Evolutionary conservation across 352 stramenopile genomes (phyloP).

Genomic region (Pythium apleroticum): DNA sequence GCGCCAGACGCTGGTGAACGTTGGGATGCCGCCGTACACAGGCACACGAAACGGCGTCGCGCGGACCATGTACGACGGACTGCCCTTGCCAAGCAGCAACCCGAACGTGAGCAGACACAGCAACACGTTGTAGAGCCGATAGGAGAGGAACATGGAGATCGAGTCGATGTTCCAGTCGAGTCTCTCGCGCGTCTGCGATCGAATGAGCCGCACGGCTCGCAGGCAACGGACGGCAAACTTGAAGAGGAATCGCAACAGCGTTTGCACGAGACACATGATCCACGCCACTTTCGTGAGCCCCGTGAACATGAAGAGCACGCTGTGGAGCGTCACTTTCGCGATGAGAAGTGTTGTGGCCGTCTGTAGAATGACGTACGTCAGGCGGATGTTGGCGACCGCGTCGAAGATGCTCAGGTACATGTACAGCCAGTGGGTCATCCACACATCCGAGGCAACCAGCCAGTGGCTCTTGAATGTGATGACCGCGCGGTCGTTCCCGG

Average conservation of each 20-base stretch:
- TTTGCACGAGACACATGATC: conserved; percentile 54
- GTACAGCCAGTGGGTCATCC: no score
- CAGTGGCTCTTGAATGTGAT: no score
- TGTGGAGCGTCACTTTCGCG: conserved; percentile 39
- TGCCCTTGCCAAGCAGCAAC: conserved; percentile 33
- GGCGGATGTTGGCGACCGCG: no score
- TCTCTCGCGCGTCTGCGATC: conserved; percentile 26
- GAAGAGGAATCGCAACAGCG: conserved; percentile 25
- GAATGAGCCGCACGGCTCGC: conserved; percentile 40
- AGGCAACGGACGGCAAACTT: conserved; percentile 34
- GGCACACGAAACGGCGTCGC: conserved; percentile 24
- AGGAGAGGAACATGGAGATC: conserved; percentile 43
- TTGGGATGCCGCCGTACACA: conserved; percentile 36
- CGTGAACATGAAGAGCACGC: conserved; percentile 53
- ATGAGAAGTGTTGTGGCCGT: no score
- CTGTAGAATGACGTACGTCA: no score
- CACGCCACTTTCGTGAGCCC: conserved; percentile 48
- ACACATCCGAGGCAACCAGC: no score
- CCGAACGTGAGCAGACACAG: conserved; percentile 36
- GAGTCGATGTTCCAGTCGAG: conserved; percentile 54
- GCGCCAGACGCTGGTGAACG: conserved; percentile 44
- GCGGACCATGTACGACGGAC: conserved; percentile 47
- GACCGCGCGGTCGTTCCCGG: no score
- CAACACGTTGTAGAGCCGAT: conserved; percentile 53
- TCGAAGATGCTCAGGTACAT: no score